Evolutionary conservation across 176 grass and related monocot species (phyloP).

Genomic region (Zizania latifolia): DNA sequence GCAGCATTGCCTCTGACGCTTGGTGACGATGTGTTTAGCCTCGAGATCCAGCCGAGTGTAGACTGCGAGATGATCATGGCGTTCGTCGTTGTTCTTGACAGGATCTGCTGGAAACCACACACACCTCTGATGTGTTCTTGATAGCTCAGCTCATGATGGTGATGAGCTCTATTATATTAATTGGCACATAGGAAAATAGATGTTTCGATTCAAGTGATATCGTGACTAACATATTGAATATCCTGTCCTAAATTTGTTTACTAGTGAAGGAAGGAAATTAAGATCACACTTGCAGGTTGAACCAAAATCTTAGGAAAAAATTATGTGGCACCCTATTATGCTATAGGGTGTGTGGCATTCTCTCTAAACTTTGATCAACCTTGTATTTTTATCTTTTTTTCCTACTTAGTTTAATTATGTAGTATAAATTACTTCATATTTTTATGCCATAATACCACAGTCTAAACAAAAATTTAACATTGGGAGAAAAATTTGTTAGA

Average conservation of each 20-base stretch:
- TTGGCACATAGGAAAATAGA: neutral
- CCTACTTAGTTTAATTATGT: too few relatives aligned
- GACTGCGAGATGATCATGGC: conserved; percentile 66
- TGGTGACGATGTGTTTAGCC: conserved; percentile 79
- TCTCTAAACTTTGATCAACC: too few relatives aligned
- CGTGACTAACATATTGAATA: neutral
- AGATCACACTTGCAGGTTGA: neutral
- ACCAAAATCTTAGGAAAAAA: neutral
- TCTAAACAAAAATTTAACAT: too few relatives aligned
- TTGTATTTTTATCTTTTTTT: too few relatives aligned
- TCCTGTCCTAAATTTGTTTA: neutral
- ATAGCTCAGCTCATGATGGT: too few relatives aligned
- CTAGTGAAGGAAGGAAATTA: neutral
- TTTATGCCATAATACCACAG: too few relatives aligned
- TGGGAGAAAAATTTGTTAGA: too few relatives aligned
- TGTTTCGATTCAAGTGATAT: neutral
- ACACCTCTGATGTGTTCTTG: conserved; percentile 47
- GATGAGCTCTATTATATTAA: neutral
- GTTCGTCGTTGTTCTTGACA: conserved; percentile 64
- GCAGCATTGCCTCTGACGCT: conserved; percentile 14
- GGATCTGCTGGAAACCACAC: conserved; percentile 53
- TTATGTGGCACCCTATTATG: too few relatives aligned
- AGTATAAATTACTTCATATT: too few relatives aligned
- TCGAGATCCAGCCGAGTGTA: conserved; percentile 33
- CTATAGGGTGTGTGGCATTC: too few relatives aligned